Conservation (phyloP, 257 asterid species). For the Jacaranda copaia region DNA sequence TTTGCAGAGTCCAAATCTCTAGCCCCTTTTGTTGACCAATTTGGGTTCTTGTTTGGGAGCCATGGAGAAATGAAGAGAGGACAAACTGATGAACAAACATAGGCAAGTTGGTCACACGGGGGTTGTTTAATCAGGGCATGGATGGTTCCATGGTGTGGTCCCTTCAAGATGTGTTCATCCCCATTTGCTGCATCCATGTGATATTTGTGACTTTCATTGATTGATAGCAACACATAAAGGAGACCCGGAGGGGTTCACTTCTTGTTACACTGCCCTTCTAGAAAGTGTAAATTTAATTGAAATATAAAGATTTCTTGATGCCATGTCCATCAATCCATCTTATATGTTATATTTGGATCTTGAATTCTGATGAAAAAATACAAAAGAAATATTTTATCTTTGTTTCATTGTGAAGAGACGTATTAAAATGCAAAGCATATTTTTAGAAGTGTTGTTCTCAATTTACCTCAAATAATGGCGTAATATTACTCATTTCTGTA, state of each 20-base stretch:
- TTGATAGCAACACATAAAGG: not conserved
- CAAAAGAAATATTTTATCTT: too few relatives aligned
- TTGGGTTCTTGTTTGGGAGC: not conserved
- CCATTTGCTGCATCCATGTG: constrained; percentile 1
- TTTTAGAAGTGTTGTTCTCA: too few relatives aligned
- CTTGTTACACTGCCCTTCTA: too few relatives aligned
- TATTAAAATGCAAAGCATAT: too few relatives aligned
- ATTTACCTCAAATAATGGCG: too few relatives aligned
- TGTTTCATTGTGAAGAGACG: too few relatives aligned
- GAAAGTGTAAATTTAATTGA: too few relatives aligned
- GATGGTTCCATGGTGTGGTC: constrained; percentile 10
- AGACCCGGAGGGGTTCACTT: not conserved
- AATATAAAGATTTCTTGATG: too few relatives aligned
- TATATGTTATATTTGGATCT: too few relatives aligned
- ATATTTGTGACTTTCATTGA: not conserved
- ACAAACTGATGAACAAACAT: constrained; percentile 14
- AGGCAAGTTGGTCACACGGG: constrained; percentile 1
- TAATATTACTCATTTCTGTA: too few relatives aligned
- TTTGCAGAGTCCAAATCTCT: not conserved
- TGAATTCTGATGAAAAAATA: too few relatives aligned
- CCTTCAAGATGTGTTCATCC: not conserved
- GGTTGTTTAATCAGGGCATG: constrained; percentile 9
- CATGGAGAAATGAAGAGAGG: not conserved
- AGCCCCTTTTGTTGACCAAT: not conserved
- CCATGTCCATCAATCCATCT: too few relatives aligned